Evolutionary conservation across 2,329 filamentous ascomycete genomes (phyloP), one percentile per base, ranked within the genome.

Genomic region (Cladophialophora carrionii): DNA sequence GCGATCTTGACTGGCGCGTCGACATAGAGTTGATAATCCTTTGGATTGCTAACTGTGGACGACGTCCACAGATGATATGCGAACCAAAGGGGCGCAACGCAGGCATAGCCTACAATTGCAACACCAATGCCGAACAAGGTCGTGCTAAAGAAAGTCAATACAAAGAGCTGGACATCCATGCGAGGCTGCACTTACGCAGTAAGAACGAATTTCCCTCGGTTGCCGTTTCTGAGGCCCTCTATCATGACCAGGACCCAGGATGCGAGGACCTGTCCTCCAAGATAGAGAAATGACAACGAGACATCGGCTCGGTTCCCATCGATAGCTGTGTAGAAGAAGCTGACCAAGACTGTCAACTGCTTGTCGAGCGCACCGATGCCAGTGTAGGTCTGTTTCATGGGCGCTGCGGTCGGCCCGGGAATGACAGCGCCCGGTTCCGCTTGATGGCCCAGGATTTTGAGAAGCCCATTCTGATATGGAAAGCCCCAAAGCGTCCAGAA

Each of bases 161-260:
- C 31, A n/a, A 53, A 14, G 12, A 32, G 20, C 24, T 4, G 20
- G 2, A 26, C 17, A 9, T 54, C 37, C 46, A 61, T 3, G 37
- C 37, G 37, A 43, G 34, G 22, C 9, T 3, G 46, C 10, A 52
- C 54, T 65, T 65, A 67, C 53, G 65, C 60, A 29, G 53, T 65
- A 26, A 65, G 46, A 12, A 63, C 61, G 20, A 78, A 59, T 5
- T 73, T 79, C 57, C 78, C 74, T 12, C 74, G 71, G 71, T 83
- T 82, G 0, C 80, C 81, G 20, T 70, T 71, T 49, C 82, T 74
- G 73, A 80, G 76, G 10, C 78, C 74, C 68, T 84, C 82, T 62
- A 83, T 72, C 2, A 76, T 72, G 26, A 83, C 71, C 49, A 81
- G 66, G 4, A 76, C 71, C 78, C 78, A 81, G n/a, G 77, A 73